A percentile compares a stretch with the other conserved stretches of the same genome.
phyloP scores from a whole-genome alignment of 305 asterid genomes.

The Solanum hybrid region DNA sequence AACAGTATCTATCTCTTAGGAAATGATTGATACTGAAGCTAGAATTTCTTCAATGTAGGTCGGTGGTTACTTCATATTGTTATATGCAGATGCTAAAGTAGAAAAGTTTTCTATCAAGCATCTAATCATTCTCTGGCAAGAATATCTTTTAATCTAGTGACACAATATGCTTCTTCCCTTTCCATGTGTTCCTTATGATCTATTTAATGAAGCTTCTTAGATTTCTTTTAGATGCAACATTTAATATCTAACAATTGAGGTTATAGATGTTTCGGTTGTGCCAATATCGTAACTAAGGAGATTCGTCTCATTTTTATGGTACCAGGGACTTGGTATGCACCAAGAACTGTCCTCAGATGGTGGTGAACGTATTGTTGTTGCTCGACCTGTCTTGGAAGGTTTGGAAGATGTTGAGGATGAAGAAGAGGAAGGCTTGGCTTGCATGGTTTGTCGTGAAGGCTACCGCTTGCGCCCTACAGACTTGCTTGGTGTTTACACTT shows the following conservation, averaged over 20 bases:
- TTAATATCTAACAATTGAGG: background rate
- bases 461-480: constrained; percentile 83
- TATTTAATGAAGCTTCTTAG: background rate
- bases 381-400: constrained; percentile 86
- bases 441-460: constrained; percentile 99
- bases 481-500: constrained; percentile 78
- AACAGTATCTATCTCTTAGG: background rate
- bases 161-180: background rate
- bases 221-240: background rate
- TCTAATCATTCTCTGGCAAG: background rate
- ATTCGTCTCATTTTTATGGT: background rate
- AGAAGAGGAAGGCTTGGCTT: constrained; percentile 80
- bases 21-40: background rate
- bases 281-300: background rate
- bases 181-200: background rate
- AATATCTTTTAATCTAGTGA: background rate
- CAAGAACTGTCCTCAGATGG: constrained; percentile 83
- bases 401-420: constrained; percentile 94
- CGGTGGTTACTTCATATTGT: background rate
- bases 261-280: background rate
- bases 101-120: background rate
- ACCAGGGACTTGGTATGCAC: constrained; percentile 86
- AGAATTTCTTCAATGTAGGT: background rate
- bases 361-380: constrained; percentile 84
- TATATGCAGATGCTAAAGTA: background rate